phyloP scores from a whole-genome alignment of 306 rosid species.

The Acacia confusa region DNA sequence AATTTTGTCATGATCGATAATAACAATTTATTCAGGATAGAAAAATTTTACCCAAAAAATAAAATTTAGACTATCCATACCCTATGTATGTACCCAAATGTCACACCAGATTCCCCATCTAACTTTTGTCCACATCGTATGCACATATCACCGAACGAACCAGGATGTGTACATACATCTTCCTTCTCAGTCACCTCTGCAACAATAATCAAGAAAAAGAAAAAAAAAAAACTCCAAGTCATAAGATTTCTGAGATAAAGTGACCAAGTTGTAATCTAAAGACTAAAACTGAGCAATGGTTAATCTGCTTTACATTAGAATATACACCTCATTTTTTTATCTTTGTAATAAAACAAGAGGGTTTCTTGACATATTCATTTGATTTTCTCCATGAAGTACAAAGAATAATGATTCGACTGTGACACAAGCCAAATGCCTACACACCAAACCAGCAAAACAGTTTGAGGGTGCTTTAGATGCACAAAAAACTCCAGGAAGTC shows the following conservation, averaged over 20 bases:
- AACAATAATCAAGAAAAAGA: not conserved
- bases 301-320: not conserved
- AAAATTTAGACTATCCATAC: constrained; percentile 35
- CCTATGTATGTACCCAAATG: constrained; percentile 84
- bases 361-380: not conserved
- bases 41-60: not conserved
- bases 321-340: not conserved
- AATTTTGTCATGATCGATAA: constrained; percentile 1
- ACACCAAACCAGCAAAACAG: constrained; percentile 6
- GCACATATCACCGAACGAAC: constrained; percentile 78
- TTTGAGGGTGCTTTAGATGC: constrained; percentile 1
- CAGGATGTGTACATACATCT: constrained; percentile 69
- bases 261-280: constrained; percentile 1
- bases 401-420: not conserved
- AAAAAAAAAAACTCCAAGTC: not conserved
- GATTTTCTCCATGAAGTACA: not conserved
- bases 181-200: constrained; percentile 50
- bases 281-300: not conserved
- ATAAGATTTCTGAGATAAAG: constrained; percentile 14
- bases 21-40: not conserved
- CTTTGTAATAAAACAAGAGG: not conserved
- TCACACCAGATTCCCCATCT: constrained; percentile 70
- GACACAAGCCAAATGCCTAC: constrained; percentile 12
- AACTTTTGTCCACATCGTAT: constrained; percentile 69
- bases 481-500: not conserved